Evolutionary conservation across 768 basidiomycete genomes (phyloP).

Genomic region (Austroboletus festivus): DNA sequence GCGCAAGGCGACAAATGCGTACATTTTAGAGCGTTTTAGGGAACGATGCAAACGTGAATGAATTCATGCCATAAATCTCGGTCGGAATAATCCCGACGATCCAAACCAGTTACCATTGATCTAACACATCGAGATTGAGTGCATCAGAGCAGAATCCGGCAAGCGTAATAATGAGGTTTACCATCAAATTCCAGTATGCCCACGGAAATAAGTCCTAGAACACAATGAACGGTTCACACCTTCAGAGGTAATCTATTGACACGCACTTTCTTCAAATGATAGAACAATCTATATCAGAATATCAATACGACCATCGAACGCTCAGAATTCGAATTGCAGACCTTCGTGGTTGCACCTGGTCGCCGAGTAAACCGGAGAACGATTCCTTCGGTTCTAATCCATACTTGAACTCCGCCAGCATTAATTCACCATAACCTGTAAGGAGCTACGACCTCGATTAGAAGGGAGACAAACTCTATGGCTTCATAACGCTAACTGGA

Average conservation of each 20-base stretch:
- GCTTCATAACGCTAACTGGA: conserved; percentile 52
- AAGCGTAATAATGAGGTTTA: conserved; percentile 23
- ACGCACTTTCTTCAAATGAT: conserved; percentile 79
- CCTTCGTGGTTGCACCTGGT: conserved; percentile 78
- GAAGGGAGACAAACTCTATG: neutral
- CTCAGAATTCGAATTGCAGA: conserved; percentile 22
- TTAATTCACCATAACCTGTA: conserved; percentile 75
- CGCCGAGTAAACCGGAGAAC: conserved; percentile 62
- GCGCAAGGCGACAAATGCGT: conserved; percentile 9
- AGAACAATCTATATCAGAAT: conserved; percentile 66
- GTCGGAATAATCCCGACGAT: conserved; percentile 37
- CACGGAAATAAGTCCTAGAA: conserved; percentile 35
- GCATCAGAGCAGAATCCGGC: conserved; percentile 4
- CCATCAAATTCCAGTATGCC: conserved; percentile 78
- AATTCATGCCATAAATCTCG: conserved; percentile 32
- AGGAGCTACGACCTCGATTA: too few species aligned
- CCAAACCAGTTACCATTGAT: conserved; percentile 50
- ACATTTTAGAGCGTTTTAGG: neutral
- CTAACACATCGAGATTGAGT: conserved; percentile 7
- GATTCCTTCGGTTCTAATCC: conserved; percentile 85
- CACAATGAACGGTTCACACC: neutral
- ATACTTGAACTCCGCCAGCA: conserved; percentile 95
- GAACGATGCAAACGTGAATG: neutral
- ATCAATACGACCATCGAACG: conserved; percentile 1
- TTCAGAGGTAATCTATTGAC: neutral